Percentiles rank a stretch among this genome's conserved stretches.
phyloP scores from a whole-genome alignment of 2,329 filamentous ascomycete species.

The Lachnellula subtilissima region DNA sequence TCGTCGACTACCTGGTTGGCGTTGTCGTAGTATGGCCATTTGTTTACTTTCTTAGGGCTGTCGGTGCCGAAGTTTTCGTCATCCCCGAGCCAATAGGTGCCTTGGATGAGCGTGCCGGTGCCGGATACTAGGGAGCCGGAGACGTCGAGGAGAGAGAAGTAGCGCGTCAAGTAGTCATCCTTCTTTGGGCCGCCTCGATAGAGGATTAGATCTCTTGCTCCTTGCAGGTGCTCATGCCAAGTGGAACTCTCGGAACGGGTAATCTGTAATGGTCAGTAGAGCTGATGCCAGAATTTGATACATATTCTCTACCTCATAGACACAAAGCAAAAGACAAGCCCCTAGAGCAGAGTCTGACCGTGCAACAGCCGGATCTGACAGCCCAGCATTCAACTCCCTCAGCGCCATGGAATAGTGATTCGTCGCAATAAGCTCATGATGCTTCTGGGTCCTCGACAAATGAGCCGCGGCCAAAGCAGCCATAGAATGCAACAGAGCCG shows the following conservation, averaged over 20 bases:
- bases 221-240: conserved; percentile 29
- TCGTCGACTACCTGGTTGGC: conserved; percentile 22
- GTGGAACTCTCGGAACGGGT: conserved; percentile 25
- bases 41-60: neutral
- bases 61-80: conserved; percentile 1
- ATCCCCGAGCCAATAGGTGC: conserved; percentile 29
- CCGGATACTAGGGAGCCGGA: conserved; percentile 27
- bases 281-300: neutral
- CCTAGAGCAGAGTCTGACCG: conserved; percentile 26
- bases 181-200: conserved; percentile 27
- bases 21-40: conserved; percentile 30
- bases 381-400: conserved; percentile 20
- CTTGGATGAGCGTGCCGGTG: conserved; percentile 25
- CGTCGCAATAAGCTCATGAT: conserved; percentile 23
- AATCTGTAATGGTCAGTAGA: conserved; percentile 20
- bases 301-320: conserved; percentile 26
- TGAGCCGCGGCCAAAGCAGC: conserved; percentile 29
- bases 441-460: conserved; percentile 23
- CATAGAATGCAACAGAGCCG: conserved; percentile 29
- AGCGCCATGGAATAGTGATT: conserved; percentile 28
- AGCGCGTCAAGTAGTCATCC: conserved; percentile 26
- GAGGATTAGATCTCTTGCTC: conserved; percentile 28
- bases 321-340: conserved; percentile 29
- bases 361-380: conserved; percentile 24
- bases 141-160: conserved; percentile 29